A percentile compares a stretch with the other conserved stretches of the same genome.
These are phyloP conservation scores for Exsudoporus frostii DNA, from an alignment of 768 basidiomycete genomes.

Conservation along the genomic window DNA sequence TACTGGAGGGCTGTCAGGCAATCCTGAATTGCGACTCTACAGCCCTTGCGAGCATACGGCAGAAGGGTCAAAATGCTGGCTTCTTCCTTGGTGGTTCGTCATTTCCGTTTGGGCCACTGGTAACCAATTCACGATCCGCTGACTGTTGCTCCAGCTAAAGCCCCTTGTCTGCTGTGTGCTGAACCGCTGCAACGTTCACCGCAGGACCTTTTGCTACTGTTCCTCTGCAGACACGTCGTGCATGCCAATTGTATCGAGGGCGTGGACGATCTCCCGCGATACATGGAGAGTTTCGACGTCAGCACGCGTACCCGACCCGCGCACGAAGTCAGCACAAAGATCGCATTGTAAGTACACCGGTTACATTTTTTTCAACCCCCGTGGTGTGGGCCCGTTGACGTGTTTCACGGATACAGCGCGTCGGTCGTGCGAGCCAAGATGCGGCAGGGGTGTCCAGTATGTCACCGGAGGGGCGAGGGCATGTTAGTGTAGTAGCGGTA, in stretches of 20 bases:
- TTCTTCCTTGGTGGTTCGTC: constrained; percentile 71
- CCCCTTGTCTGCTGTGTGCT: constrained; percentile 64
- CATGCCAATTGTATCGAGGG: constrained; percentile 78
- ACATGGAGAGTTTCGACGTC: constrained; percentile 52
- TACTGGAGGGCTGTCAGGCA: constrained; percentile 88
- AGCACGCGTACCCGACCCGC: constrained; percentile 36
- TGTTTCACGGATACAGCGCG: constrained; percentile 44
- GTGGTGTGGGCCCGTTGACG: neutral
- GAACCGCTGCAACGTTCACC: constrained; percentile 55
- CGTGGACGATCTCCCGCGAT: constrained; percentile 57
- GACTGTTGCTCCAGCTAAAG: constrained; percentile 45
- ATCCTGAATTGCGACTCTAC: constrained; percentile 84
- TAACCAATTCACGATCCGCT: neutral
- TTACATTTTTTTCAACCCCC: neutral
- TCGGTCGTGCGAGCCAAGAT: constrained; percentile 66
- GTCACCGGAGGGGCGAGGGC: constrained; percentile 58
- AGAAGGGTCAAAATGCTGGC: constrained; percentile 75
- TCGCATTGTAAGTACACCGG: constrained; percentile 63
- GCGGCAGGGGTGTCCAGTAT: constrained; percentile 73
- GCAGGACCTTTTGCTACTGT: constrained; percentile 65
- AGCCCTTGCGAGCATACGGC: constrained; percentile 63
- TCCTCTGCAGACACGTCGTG: constrained; percentile 85
- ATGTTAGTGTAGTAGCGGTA: constrained; percentile 1
- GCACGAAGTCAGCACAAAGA: constrained; percentile 60
- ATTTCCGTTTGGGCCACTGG: neutral